Percentiles rank a stretch among this genome's conserved stretches.
Conservation (phyloP, 2,329 filamentous ascomycete species). For the Nigrospora sphaerica region DNA sequence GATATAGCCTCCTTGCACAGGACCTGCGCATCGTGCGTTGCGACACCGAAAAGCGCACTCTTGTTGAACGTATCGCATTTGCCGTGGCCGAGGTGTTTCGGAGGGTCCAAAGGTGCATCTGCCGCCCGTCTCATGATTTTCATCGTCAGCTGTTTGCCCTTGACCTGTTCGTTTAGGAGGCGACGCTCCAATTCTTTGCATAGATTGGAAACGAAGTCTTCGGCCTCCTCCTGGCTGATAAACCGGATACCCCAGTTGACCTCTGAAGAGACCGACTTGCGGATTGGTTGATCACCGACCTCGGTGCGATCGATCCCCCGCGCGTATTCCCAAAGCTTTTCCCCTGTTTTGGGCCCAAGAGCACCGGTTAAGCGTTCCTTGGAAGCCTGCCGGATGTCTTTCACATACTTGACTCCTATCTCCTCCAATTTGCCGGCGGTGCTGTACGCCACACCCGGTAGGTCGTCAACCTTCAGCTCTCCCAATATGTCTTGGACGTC, state of each 20-base stretch:
- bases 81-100: constrained; percentile 90
- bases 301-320: constrained; percentile 80
- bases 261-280: constrained; percentile 94
- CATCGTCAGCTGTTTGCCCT: constrained; percentile 81
- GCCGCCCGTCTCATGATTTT: constrained; percentile 87
- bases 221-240: constrained; percentile 82
- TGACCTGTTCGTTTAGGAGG: constrained; percentile 75
- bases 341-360: constrained; percentile 87
- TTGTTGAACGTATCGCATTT: constrained; percentile 95
- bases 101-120: constrained; percentile 83
- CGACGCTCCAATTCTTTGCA: constrained; percentile 79
- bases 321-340: constrained; percentile 84
- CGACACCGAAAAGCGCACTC: constrained; percentile 72
- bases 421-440: constrained; percentile 84
- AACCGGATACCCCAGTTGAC: constrained; percentile 99
- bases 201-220: constrained; percentile 81
- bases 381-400: constrained; percentile 70
- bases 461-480: constrained; percentile 66
- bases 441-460: constrained; percentile 90
- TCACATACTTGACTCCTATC: constrained; percentile 73
- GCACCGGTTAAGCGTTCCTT: constrained; percentile 67
- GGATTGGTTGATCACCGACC: constrained; percentile 75
- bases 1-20: constrained; percentile 80
- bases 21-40: constrained; percentile 66
- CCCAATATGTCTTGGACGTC: constrained; percentile 71